Evolutionary conservation across 1,284 basidiomycete species (phyloP).

Genomic region (Ceratobasidium theobromae): DNA sequence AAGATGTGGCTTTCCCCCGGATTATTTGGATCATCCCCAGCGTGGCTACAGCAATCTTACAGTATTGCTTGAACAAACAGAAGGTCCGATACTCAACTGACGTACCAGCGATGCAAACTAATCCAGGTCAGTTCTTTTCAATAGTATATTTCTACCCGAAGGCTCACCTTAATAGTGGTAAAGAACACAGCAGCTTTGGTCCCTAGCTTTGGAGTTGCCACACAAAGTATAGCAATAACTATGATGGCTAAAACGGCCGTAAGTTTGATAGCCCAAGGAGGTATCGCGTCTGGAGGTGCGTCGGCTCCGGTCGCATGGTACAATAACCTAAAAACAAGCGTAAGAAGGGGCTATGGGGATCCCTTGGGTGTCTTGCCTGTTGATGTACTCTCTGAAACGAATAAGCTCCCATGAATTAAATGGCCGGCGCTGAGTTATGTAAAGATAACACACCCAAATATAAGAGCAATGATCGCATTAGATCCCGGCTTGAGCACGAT

Average conservation of each 20-base stretch:
- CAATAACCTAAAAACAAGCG: conserved; percentile 52
- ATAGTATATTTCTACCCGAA: background rate
- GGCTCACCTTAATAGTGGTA: conserved; percentile 77
- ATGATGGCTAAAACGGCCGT: conserved; percentile 76
- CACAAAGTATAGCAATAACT: conserved; percentile 73
- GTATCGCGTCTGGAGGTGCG: conserved; percentile 73
- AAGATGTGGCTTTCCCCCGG: conserved; percentile 65
- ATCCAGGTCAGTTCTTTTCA: background rate
- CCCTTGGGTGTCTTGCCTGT: conserved; percentile 40
- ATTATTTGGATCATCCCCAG: conserved; percentile 73
- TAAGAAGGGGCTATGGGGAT: background rate
- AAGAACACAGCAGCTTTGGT: conserved; percentile 82
- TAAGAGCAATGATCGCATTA: conserved; percentile 55
- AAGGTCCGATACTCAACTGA: background rate
- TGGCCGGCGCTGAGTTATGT: background rate
- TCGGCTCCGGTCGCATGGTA: conserved; percentile 64
- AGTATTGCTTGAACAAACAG: conserved; percentile 23
- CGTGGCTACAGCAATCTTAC: conserved; percentile 65
- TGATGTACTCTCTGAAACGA: conserved; percentile 74
- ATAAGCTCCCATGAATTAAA: conserved; percentile 45
- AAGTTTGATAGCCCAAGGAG: conserved; percentile 91
- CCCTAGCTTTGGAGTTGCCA: conserved; percentile 77
- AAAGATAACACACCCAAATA: conserved; percentile 52
- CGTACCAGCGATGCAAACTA: conserved; percentile 62
- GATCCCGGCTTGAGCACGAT: conserved; percentile 80